These are phyloP conservation scores for Extremus antarcticus DNA, from an alignment of 495 filamentous ascomycete genomes.

Conservation along the genomic window DNA sequence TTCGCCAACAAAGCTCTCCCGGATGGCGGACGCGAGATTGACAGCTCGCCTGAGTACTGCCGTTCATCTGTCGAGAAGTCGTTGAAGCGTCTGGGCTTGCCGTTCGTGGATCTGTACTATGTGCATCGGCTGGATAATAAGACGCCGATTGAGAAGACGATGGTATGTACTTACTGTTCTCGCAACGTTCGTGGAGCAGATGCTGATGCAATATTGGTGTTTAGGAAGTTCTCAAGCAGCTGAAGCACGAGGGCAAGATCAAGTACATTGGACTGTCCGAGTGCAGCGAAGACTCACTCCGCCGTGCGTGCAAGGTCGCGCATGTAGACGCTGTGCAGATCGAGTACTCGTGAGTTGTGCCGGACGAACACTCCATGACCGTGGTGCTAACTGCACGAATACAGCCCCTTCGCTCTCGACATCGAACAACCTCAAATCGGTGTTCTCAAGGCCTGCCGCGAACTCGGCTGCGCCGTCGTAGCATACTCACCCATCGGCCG, in stretches of 20 bases:
- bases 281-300: constrained; percentile 43
- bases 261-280: constrained; percentile 49
- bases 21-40: constrained; percentile 7
- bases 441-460: constrained; percentile 45
- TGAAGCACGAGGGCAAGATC: constrained; percentile 45
- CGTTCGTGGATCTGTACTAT: constrained; percentile 41
- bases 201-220: too few relatives aligned
- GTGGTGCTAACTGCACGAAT: neutral
- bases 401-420: constrained; percentile 43
- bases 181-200: too few relatives aligned
- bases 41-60: constrained; percentile 23
- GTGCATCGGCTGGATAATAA: constrained; percentile 42
- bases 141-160: constrained; percentile 55
- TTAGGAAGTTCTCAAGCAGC: constrained; percentile 32
- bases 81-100: constrained; percentile 20
- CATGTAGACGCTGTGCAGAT: constrained; percentile 52
- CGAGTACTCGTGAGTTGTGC: constrained; percentile 38
- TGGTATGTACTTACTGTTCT: constrained; percentile 20
- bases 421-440: constrained; percentile 41
- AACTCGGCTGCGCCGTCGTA: constrained; percentile 51
- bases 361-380: too few relatives aligned
- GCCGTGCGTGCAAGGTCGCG: constrained; percentile 47
- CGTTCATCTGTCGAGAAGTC: constrained; percentile 16
- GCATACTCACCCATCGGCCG: constrained; percentile 53
- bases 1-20: constrained; percentile 18